phyloP scores from a whole-genome alignment of 2,329 filamentous ascomycete genomes.

The Aureobasidium pullulans region DNA sequence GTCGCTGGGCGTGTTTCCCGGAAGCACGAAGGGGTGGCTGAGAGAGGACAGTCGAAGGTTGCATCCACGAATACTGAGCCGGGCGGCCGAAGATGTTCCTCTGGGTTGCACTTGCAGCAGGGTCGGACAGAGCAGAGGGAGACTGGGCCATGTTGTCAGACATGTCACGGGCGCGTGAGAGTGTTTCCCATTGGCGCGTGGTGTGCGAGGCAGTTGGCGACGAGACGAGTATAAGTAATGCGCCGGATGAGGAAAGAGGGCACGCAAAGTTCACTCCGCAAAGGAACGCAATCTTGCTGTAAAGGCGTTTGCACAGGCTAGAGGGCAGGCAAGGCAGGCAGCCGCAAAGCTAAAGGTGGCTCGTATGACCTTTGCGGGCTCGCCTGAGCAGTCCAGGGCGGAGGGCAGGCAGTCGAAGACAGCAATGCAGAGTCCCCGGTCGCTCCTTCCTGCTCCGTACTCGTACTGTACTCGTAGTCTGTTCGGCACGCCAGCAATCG shows the following conservation, averaged over 20 bases:
- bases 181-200: not conserved
- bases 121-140: not conserved
- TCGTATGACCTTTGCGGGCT: not conserved
- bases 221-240: not conserved
- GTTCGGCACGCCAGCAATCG: no score
- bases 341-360: not conserved
- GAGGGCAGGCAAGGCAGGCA: not conserved
- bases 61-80: slow-evolving; percentile 4
- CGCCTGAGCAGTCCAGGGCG: not conserved
- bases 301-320: not conserved
- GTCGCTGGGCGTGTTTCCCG: not conserved
- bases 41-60: not conserved
- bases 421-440: not conserved
- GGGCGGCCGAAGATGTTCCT: slow-evolving; percentile 1
- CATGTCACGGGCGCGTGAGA: not conserved
- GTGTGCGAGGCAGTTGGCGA: not conserved
- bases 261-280: not conserved
- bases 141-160: not conserved
- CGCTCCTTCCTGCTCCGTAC: no score
- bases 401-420: not conserved
- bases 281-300: not conserved
- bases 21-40: slow-evolving; percentile 1
- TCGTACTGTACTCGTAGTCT: no score
- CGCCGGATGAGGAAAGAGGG: not conserved
- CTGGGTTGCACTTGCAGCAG: not conserved